Evolutionary conservation across 345 rosid species (phyloP).

Genomic region (Diplotaxis tenuifolia): DNA sequence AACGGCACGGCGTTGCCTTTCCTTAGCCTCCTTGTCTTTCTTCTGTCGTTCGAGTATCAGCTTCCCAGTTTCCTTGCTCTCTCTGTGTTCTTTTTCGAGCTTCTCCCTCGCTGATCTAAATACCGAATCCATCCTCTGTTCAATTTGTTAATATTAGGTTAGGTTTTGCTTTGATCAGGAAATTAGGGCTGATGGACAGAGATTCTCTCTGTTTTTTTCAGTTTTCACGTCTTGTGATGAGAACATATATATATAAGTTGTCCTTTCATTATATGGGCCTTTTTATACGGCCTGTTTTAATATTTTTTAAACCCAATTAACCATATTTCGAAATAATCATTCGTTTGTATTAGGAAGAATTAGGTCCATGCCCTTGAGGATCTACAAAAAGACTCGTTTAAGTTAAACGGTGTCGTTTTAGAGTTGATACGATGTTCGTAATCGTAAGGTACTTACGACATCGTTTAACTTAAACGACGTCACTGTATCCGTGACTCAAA

Average conservation of each 20-base stretch:
- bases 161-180: background rate
- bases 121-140: background rate
- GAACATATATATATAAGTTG: background rate
- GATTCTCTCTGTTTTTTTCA: background rate
- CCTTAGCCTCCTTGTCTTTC: background rate
- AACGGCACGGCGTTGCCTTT: background rate
- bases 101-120: background rate
- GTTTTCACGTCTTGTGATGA: too few species aligned
- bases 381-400: too few species aligned
- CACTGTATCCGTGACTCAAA: too few species aligned
- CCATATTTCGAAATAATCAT: too few species aligned
- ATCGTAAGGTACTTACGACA: too few species aligned
- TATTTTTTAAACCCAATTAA: too few species aligned
- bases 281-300: background rate
- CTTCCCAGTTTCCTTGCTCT: background rate
- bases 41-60: background rate
- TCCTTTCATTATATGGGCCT: background rate
- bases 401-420: too few species aligned
- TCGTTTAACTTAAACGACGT: too few species aligned
- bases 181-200: background rate
- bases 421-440: too few species aligned
- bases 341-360: too few species aligned
- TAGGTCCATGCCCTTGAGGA: too few species aligned
- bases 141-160: background rate
- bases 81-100: background rate